Conservation (phyloP, 164 flowering plant genomes). For the Saururus chinensis region DNA sequence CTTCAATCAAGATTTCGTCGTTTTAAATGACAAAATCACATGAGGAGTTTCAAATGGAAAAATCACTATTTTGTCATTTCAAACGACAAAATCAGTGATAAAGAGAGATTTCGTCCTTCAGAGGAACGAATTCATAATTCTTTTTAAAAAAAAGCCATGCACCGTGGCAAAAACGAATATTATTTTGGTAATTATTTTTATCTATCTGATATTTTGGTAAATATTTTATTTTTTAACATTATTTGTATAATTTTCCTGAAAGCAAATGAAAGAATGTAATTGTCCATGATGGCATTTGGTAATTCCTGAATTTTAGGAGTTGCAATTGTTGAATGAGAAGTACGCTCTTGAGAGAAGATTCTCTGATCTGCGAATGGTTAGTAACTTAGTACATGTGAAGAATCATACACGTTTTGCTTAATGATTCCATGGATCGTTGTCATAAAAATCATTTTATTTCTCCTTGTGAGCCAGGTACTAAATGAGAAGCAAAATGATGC, state of each 20-base stretch:
- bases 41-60: no score
- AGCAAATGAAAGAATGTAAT: background rate
- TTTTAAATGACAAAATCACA: no score
- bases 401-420: background rate
- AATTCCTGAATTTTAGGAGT: slow-evolving; percentile 36
- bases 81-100: no score
- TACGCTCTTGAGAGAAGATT: slow-evolving; percentile 61
- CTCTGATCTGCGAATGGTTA: slow-evolving; percentile 75
- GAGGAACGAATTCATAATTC: no score
- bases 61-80: no score
- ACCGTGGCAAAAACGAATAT: no score
- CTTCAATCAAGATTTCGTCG: no score
- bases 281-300: background rate
- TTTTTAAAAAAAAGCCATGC: no score
- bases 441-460: background rate
- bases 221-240: background rate
- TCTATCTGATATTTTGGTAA: background rate
- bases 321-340: slow-evolving; percentile 66
- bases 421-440: background rate
- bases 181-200: background rate
- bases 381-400: slow-evolving; percentile 43
- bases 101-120: no score
- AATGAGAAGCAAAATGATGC: slow-evolving; percentile 79
- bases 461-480: slow-evolving; percentile 39
- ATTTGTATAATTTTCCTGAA: slow-evolving; percentile 1